These are phyloP conservation scores for Cladosporium oxysporum DNA, from an alignment of 2,329 filamentous ascomycete genomes.

Conservation along the genomic window DNA sequence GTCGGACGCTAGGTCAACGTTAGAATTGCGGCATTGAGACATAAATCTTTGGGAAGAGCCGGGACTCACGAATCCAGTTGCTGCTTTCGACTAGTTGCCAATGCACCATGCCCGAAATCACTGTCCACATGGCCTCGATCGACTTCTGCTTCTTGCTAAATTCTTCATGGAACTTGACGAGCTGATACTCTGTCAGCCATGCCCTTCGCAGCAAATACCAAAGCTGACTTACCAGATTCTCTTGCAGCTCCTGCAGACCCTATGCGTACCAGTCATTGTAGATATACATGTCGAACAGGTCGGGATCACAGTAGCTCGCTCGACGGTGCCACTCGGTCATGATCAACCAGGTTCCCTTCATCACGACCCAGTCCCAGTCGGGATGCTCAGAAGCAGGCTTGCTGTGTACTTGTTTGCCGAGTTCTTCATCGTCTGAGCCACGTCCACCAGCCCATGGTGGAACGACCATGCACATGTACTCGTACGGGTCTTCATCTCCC, in stretches of 20 bases:
- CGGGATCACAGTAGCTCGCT: constrained; percentile 27
- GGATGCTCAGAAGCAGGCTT: constrained; percentile 23
- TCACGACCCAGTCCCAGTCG: constrained; percentile 22
- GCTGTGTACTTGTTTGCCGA: not conserved
- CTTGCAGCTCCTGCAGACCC: constrained; percentile 35
- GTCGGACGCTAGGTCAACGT: not conserved
- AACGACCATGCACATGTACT: not conserved
- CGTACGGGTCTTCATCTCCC: not conserved
- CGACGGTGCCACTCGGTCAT: constrained; percentile 14
- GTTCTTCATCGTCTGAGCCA: not conserved
- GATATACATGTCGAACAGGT: constrained; percentile 36
- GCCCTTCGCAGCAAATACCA: not conserved
- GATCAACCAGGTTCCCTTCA: constrained; percentile 4
- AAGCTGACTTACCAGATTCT: constrained; percentile 29
- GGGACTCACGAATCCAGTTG: constrained; percentile 10
- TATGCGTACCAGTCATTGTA: constrained; percentile 36
- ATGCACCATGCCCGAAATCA: constrained; percentile 19
- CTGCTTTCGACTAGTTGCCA: constrained; percentile 23
- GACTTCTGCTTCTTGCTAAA: constrained; percentile 23
- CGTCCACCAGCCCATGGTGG: not conserved
- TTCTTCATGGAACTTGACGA: constrained; percentile 22
- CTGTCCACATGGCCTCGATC: constrained; percentile 20
- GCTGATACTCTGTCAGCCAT: not conserved
- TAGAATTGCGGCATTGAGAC: not conserved
- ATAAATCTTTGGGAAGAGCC: not conserved